Conservation (phyloP, 495 filamentous ascomycete species). For the Hypoxylon trugodes region DNA sequence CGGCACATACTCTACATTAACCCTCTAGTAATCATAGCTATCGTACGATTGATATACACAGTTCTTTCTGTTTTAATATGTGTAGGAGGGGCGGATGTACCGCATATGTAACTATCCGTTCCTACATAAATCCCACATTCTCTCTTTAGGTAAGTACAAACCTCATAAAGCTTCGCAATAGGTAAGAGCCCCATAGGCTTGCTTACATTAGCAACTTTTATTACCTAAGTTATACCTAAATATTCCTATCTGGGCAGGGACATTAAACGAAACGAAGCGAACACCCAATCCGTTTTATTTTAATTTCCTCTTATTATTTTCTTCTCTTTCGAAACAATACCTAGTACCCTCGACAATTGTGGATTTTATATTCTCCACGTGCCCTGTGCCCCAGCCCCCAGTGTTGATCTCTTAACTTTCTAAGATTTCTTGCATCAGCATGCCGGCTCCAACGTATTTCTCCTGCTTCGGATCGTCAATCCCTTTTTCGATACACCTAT, state of each 20-base stretch:
- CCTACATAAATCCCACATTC: background rate
- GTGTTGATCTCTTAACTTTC: conserved; percentile 23
- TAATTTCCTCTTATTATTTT: background rate
- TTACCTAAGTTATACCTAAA: too few species aligned
- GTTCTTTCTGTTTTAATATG: background rate
- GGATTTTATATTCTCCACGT: conserved; percentile 17
- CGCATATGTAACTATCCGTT: conserved; percentile 15
- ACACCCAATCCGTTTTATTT: background rate
- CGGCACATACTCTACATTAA: too few species aligned
- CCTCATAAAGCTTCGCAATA: background rate
- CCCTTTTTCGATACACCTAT: conserved; percentile 13
- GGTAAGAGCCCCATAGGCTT: conserved; percentile 16
- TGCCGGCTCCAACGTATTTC: conserved; percentile 15
- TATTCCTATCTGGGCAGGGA: too few species aligned
- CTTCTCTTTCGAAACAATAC: background rate
- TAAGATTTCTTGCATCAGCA: conserved; percentile 25
- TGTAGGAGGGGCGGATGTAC: conserved; percentile 8
- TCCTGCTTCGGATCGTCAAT: conserved; percentile 24
- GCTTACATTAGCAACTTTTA: conserved; percentile 23
- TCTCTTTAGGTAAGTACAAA: background rate
- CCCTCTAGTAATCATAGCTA: too few species aligned
- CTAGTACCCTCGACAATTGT: background rate
- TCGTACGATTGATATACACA: background rate
- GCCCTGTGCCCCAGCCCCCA: conserved; percentile 15
- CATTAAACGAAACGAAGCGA: conserved; percentile 7